Conservation (phyloP, 2,329 filamentous ascomycete species). For the Diplodia mutila region DNA sequence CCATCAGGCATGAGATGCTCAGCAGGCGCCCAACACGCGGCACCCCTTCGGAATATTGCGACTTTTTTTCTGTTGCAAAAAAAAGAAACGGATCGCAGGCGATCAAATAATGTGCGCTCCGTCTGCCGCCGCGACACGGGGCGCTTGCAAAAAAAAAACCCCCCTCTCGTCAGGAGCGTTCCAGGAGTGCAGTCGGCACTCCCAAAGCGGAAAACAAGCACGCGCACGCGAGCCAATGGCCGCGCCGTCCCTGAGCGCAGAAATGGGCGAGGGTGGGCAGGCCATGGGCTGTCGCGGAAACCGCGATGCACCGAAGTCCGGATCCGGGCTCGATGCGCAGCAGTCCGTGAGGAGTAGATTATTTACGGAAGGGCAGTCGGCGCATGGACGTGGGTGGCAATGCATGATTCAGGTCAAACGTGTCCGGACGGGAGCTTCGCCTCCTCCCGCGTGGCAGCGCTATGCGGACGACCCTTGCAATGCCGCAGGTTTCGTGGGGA, state of each 20-base stretch:
- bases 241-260: background rate
- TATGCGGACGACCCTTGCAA: background rate
- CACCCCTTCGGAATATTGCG: constrained; percentile 24
- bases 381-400: background rate
- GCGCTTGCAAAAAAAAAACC: constrained; percentile 11
- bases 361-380: background rate
- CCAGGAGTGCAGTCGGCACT: background rate
- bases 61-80: constrained; percentile 1
- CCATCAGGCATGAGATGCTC: constrained; percentile 19
- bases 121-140: background rate
- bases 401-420: background rate
- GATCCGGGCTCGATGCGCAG: too few species aligned
- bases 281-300: background rate
- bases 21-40: constrained; percentile 21
- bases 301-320: background rate
- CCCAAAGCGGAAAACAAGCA: constrained; percentile 11
- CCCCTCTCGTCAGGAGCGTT: background rate
- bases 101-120: constrained; percentile 11
- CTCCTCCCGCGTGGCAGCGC: background rate
- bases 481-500: background rate
- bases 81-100: constrained; percentile 21
- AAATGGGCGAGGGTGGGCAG: too few species aligned
- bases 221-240: constrained; percentile 14
- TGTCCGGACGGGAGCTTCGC: background rate
- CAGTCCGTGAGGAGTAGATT: too few species aligned